Evolutionary conservation across 768 basidiomycete genomes (phyloP).

Genomic region (Pleurotus sapidus): DNA sequence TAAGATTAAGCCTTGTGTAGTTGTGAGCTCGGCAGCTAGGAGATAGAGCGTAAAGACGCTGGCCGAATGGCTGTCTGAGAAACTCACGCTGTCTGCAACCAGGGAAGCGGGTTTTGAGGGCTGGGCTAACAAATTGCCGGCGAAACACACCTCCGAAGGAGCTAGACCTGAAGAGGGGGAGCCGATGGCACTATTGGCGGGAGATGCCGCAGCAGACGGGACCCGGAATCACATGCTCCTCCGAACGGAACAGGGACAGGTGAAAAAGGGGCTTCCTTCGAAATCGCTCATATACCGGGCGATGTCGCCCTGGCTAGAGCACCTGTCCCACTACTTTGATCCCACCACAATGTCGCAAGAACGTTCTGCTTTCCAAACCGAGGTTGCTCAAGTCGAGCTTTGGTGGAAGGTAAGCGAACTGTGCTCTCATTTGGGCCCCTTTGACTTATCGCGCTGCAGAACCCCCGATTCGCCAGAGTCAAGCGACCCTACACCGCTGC

Average conservation of each 20-base stretch:
- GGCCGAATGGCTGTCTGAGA: no score
- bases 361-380: conserved; percentile 66
- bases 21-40: conserved; percentile 90
- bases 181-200: conserved; percentile 27
- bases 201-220: background rate
- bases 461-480: conserved; percentile 82
- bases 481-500: conserved; percentile 90
- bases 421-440: background rate
- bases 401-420: conserved; percentile 82
- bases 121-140: background rate
- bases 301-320: conserved; percentile 22
- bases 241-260: conserved; percentile 16
- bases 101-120: conserved; percentile 2
- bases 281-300: conserved; percentile 17
- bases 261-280: conserved; percentile 21
- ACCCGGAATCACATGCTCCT: conserved; percentile 45
- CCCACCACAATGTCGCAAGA: conserved; percentile 56
- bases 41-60: conserved; percentile 69
- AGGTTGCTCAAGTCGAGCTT: conserved; percentile 81
- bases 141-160: background rate
- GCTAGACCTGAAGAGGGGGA: conserved; percentile 16
- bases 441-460: conserved; percentile 39
- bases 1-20: background rate
- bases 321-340: conserved; percentile 13
- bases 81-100: no score